Conservation (phyloP, 2,329 filamentous ascomycete species). For the Pseudovirgaria hyperparasitica region DNA sequence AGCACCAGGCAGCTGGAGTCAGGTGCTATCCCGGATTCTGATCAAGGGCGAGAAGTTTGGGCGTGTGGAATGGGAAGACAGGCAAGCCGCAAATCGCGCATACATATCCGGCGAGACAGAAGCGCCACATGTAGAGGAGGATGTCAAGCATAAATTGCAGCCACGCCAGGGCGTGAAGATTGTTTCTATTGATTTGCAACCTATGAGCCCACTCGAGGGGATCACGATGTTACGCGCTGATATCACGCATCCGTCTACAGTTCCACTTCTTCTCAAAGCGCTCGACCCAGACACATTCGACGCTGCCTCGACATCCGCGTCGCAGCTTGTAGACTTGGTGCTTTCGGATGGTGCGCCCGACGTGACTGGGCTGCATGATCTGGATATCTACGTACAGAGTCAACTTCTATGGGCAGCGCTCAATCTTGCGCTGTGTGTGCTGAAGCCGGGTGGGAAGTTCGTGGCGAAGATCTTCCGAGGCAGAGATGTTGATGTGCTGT, state of each 20-base stretch:
- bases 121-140: constrained; percentile 7
- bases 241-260: constrained; percentile 92
- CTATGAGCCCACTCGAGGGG: constrained; percentile 85
- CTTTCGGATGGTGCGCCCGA: constrained; percentile 93
- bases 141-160: constrained; percentile 13
- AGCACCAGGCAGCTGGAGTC: constrained; percentile 92
- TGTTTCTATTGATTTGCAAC: constrained; percentile 89
- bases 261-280: constrained; percentile 74
- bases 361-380: constrained; percentile 89
- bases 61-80: constrained; percentile 73
- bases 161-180: constrained; percentile 72
- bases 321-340: constrained; percentile 79
- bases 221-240: constrained; percentile 89
- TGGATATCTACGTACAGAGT: constrained; percentile 96
- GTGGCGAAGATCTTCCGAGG: constrained; percentile 97
- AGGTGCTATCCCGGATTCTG: constrained; percentile 83
- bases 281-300: constrained; percentile 55
- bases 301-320: constrained; percentile 33
- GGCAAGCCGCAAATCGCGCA: constrained; percentile 54
- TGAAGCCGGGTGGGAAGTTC: constrained; percentile 87
- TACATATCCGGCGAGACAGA: constrained; percentile 37
- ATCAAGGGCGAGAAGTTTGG: constrained; percentile 92
- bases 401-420: constrained; percentile 90
- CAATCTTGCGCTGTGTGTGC: constrained; percentile 83
- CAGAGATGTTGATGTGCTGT: constrained; percentile 89